Base-by-base conservation (phyloP, 495 filamentous ascomycete species). In the Clavariopsis aquatica region DNA sequence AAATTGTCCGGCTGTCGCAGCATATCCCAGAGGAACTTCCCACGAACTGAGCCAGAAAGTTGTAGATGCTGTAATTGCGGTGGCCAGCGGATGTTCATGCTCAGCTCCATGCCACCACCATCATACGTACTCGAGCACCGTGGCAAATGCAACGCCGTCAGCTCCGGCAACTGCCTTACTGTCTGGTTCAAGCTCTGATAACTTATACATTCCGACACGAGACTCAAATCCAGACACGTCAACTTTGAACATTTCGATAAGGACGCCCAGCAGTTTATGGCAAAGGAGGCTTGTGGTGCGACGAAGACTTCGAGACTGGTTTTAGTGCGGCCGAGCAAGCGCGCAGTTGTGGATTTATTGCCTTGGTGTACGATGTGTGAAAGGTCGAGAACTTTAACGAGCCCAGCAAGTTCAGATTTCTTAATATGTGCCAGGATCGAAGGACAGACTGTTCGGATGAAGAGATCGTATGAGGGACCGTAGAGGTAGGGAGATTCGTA, bases 251-350 rank as follows among this genome's bases (percentile, higher is more conserved):
- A 89, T 78, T 89, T 87, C 13, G 81, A 77, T 17, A 91, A 72
- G 13, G 85, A 78, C 12, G 86, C 83, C 59, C 89, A 81, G 65
- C 83, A 84, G 64, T 87, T 88, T 46, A 86, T 74, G 9, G 81
- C 79, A 68, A 92, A 92, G 12, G 81, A 82, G 1, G 84, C 78
- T 49, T 84, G 84, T 0, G 89, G 89, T 15, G 89, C 89, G 34
- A 84, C 73, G 68, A 92, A 89, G 29, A 76, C 75, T 49, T 85
- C 81, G 9, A 92, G 73, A 20, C 77, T 80, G 22, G 70, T 73
- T 57, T 87, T 87, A 12, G 84, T 77, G 20, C 85, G 74, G 4
- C 83, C 82, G 20, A 92, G 70, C 13, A 92, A 72, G 38, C 87
- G 78, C 20, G 88, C 86, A 1, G 87, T 90, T 23, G 83, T 71